Evolutionary conservation across 768 basidiomycete species (phyloP).

Genomic region (Trametes gibbosa): DNA sequence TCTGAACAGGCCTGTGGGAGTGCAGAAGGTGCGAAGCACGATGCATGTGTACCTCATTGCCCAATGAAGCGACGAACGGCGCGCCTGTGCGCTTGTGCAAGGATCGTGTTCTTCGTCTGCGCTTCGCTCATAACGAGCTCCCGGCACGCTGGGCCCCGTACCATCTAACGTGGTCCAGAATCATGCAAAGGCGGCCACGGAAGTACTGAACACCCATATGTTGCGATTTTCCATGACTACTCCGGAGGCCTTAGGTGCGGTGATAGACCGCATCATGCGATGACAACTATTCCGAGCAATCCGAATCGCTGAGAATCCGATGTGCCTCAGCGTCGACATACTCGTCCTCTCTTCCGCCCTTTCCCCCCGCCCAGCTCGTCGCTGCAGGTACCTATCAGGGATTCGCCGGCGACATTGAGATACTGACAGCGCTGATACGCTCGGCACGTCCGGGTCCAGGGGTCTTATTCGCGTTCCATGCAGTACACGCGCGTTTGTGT

Average conservation of each 20-base stretch:
- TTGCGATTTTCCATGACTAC: neutral
- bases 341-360: constrained; percentile 4
- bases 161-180: neutral
- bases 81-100: constrained; percentile 1
- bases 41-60: constrained; percentile 1
- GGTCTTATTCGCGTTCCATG: neutral
- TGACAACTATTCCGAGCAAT: constrained; percentile 16
- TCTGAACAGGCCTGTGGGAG: neutral
- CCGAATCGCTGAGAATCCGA: neutral
- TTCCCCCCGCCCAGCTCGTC: constrained; percentile 1
- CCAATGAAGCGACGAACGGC: neutral
- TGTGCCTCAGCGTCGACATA: constrained; percentile 8
- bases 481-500: neutral
- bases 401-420: constrained; percentile 4
- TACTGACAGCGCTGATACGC: constrained; percentile 16
- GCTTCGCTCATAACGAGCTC: too few species aligned
- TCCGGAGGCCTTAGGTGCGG: neutral
- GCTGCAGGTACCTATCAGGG: constrained; percentile 8
- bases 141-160: neutral
- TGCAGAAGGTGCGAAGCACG: neutral
- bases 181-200: neutral
- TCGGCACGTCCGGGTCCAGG: constrained; percentile 6
- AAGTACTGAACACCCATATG: too few species aligned
- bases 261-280: neutral
- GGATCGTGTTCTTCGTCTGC: neutral